These are phyloP conservation scores for Penicillium aurantiogriseum DNA, from an alignment of 2,329 filamentous ascomycete species.

Conservation along the genomic window DNA sequence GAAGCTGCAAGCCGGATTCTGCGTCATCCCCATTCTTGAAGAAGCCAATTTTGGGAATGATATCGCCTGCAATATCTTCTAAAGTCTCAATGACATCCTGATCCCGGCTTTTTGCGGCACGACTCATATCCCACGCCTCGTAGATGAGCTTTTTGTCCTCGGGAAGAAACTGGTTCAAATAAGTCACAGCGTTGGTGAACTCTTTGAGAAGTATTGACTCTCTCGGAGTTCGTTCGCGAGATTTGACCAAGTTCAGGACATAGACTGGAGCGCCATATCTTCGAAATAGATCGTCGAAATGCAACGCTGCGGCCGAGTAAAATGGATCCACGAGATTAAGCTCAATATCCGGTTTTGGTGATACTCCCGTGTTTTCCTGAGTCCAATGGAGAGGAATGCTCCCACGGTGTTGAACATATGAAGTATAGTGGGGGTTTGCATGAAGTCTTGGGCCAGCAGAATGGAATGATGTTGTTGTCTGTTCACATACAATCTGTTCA, in stretches of 20 bases:
- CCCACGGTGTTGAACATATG: constrained; percentile 92
- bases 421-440: constrained; percentile 87
- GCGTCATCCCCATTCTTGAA: constrained; percentile 85
- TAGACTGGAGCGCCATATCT: constrained; percentile 92
- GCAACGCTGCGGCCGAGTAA: constrained; percentile 85
- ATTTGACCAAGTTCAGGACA: constrained; percentile 86
- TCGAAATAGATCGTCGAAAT: constrained; percentile 93
- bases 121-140: constrained; percentile 97
- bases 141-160: constrained; percentile 82
- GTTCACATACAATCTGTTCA: constrained; percentile 95
- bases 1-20: constrained; percentile 65
- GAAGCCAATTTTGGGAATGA: constrained; percentile 82
- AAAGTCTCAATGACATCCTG: constrained; percentile 93
- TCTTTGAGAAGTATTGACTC: constrained; percentile 89
- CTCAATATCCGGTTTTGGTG: constrained; percentile 94
- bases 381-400: constrained; percentile 98
- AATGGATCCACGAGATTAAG: constrained; percentile 95
- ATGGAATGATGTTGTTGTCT: constrained; percentile 92
- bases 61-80: constrained; percentile 83
- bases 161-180: constrained; percentile 92
- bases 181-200: constrained; percentile 81
- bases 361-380: constrained; percentile 91
- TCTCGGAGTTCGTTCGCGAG: constrained; percentile 80
- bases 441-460: constrained; percentile 81
- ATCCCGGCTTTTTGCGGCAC: constrained; percentile 85